These are phyloP conservation scores for Metschnikowia shivogae DNA, from an alignment of 805 yeast genomes.

Conservation along the genomic window DNA sequence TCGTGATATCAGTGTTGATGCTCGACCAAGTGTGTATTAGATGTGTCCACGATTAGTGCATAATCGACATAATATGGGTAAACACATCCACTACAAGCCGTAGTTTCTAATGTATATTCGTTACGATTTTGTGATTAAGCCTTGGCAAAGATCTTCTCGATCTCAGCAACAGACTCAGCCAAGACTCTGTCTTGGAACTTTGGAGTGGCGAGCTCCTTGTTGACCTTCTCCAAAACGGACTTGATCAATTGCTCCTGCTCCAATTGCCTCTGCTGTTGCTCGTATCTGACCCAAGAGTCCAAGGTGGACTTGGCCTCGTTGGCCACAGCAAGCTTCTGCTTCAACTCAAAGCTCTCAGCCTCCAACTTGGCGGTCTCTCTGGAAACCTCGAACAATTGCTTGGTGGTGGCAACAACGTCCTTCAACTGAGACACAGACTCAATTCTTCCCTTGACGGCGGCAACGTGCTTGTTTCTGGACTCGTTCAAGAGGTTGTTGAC, in stretches of 20 bases:
- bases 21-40: no score
- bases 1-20: no score
- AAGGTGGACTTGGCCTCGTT: conserved; percentile 89
- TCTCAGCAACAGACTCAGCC: conserved; percentile 85
- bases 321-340: conserved; percentile 86
- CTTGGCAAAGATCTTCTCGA: conserved; percentile 76
- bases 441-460: conserved; percentile 91
- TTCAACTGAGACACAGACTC: conserved; percentile 81
- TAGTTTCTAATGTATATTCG: conserved; percentile 7
- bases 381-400: conserved; percentile 87
- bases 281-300: conserved; percentile 99
- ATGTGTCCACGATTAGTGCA: no score
- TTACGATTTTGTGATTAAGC: conserved; percentile 19
- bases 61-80: no score
- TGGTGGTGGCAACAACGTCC: conserved; percentile 88
- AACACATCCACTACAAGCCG: no score
- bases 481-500: conserved; percentile 78
- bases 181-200: conserved; percentile 92
- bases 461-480: conserved; percentile 85
- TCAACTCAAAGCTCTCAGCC: conserved; percentile 88
- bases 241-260: conserved; percentile 91
- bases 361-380: conserved; percentile 96
- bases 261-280: conserved; percentile 90
- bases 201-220: conserved; percentile 76
- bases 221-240: conserved; percentile 82